phyloP scores from a whole-genome alignment of 75 land plant genomes.

The Selaginella moellendorffii region DNA sequence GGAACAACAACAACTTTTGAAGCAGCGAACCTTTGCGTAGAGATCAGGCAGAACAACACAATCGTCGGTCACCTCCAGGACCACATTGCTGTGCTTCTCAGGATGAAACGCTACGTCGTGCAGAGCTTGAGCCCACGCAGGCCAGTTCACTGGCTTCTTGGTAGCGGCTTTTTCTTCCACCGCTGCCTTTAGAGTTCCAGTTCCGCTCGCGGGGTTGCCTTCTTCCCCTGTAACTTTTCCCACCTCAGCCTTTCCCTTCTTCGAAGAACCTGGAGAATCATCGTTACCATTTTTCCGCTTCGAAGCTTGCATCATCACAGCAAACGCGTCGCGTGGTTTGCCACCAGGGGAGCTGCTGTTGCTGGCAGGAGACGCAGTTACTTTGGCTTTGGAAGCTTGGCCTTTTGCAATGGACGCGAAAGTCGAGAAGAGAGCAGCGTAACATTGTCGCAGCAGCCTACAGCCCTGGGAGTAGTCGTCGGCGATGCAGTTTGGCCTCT shows the following conservation, averaged over 20 bases:
- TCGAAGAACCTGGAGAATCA: neutral
- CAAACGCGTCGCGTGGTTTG: slow-evolving; percentile 21
- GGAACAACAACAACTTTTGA: neutral
- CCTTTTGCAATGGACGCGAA: slow-evolving; percentile 27
- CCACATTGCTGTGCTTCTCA: slow-evolving; percentile 37
- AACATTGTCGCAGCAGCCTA: slow-evolving; percentile 44
- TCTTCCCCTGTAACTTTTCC: no score
- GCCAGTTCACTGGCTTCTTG: slow-evolving; percentile 33
- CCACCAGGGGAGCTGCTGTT: neutral
- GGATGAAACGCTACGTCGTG: slow-evolving; percentile 55
- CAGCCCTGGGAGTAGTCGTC: slow-evolving; percentile 66
- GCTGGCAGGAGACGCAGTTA: neutral
- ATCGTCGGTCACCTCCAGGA: slow-evolving; percentile 42
- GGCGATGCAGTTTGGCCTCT: slow-evolving; percentile 55
- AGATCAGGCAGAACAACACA: slow-evolving; percentile 57
- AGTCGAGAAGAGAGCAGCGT: slow-evolving; percentile 50
- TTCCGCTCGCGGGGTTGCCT: no score
- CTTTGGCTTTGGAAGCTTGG: neutral
- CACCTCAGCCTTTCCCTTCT: no score
- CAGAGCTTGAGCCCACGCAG: slow-evolving; percentile 72
- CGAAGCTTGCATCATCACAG: slow-evolving; percentile 32
- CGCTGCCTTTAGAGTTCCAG: slow-evolving; percentile 6
- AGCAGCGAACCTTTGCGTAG: slow-evolving; percentile 58
- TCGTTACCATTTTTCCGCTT: slow-evolving; percentile 14
- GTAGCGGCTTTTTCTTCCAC: neutral